These are phyloP conservation scores for Acidomyces sp. DNA, from an alignment of 495 filamentous ascomycete genomes.

Conservation along the genomic window DNA sequence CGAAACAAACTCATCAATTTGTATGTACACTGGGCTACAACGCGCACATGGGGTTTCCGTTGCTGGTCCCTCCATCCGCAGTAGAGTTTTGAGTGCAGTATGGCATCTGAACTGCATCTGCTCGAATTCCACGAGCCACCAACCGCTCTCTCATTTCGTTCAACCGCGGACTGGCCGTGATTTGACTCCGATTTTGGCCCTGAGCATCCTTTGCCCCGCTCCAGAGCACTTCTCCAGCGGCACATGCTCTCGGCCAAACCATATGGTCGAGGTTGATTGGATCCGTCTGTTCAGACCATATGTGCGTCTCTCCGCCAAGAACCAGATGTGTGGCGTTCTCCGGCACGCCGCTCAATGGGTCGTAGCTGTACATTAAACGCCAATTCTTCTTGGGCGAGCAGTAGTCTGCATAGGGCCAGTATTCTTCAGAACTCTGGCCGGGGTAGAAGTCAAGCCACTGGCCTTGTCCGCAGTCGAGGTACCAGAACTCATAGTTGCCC, in stretches of 20 bases:
- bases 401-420: conserved; percentile 63
- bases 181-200: conserved; percentile 51
- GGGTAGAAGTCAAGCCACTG: conserved; percentile 58
- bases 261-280: conserved; percentile 51
- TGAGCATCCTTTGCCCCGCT: conserved; percentile 46
- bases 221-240: conserved; percentile 67
- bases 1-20: too few species aligned
- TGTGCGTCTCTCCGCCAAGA: conserved; percentile 61
- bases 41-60: too few species aligned
- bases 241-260: conserved; percentile 59
- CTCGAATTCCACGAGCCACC: conserved; percentile 48
- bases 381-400: conserved; percentile 62
- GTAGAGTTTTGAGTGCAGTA: conserved; percentile 37
- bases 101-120: conserved; percentile 44
- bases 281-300: conserved; percentile 72
- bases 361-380: conserved; percentile 64
- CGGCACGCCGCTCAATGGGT: conserved; percentile 50
- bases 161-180: conserved; percentile 50
- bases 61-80: conserved; percentile 1
- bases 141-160: conserved; percentile 60
- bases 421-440: conserved; percentile 30
- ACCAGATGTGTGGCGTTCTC: conserved; percentile 46
- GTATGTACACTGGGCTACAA: too few species aligned
- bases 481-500: conserved; percentile 52
- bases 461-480: conserved; percentile 64